phyloP scores from a whole-genome alignment of 1,139 yeast species.

The Geotrichum citri-aurantii region DNA sequence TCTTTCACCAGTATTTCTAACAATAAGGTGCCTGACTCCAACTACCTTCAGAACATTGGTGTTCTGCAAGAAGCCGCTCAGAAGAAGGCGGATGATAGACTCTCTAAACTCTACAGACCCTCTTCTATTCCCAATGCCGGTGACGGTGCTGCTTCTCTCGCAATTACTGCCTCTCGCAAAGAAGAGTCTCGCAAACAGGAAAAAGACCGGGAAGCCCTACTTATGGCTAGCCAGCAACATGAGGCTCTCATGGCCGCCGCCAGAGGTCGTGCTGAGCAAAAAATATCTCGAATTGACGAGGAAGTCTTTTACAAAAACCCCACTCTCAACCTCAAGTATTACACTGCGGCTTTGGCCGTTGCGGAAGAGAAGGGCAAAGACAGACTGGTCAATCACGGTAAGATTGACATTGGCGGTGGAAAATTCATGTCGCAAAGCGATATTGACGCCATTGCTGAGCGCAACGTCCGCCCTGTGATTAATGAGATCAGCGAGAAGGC shows the following conservation, averaged over 20 bases:
- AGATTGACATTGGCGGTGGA: constrained; percentile 86
- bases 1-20: constrained; percentile 12
- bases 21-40: constrained; percentile 10
- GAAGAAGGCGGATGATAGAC: constrained; percentile 32
- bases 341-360: constrained; percentile 41
- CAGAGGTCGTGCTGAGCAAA: constrained; percentile 33
- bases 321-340: constrained; percentile 30
- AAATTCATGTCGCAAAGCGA: constrained; percentile 69
- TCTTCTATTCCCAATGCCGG: constrained; percentile 21
- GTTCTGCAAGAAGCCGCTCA: constrained; percentile 34
- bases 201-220: constrained; percentile 36
- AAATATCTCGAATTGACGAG: constrained; percentile 38
- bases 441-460: constrained; percentile 74
- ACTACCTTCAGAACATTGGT: constrained; percentile 22
- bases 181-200: constrained; percentile 19
- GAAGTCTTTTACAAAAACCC: constrained; percentile 35
- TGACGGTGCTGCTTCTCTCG: constrained; percentile 17
- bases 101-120: constrained; percentile 30
- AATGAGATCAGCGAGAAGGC: constrained; percentile 70
- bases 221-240: constrained; percentile 33
- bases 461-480: constrained; percentile 80
- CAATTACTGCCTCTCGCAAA: constrained; percentile 17
- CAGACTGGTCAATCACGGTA: constrained; percentile 49
- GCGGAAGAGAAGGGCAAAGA: constrained; percentile 65
- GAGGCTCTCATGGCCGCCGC: constrained; percentile 34